Base-by-base conservation (phyloP, 2,329 filamentous ascomycete species). In the Trichoderma atroviride region DNA sequence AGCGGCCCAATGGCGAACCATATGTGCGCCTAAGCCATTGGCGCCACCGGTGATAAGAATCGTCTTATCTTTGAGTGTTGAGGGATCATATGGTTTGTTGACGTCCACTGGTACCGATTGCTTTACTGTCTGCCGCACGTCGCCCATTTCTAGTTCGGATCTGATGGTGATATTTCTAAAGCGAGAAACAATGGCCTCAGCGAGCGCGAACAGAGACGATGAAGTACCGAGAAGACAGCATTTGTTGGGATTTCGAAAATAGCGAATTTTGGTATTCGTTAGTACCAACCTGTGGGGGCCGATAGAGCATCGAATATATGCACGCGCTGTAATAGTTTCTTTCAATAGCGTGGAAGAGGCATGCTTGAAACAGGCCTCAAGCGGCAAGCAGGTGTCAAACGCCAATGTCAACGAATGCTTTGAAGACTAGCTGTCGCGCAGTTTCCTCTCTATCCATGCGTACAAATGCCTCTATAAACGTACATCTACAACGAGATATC, bases 11-110 rank as follows among this genome's bases (percentile, higher is more conserved):
- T 82, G 77, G 43, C 81, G 81, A 47, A 85, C 83, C 74, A 89
- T 86, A 24, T 81, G 82, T 13, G 85, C 84, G 2, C 88, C 88
- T 70, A 90, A 83, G 9, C 88, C 88, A 68, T 86, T 87, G 27
- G 89, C 87, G 33, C 87, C 89, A 57, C 89, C 89, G 0, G 89
- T 91, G 72, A 91, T 86, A 70, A 91, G 74, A 62, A 91, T 85
- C 0, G 84, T 87, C 76, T 89, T 90, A 73, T 79, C 82, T 9
- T 79, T 78, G 40, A 89, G 79, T 69, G 79, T 83, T 9, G 79
- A 74, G 1, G 79, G 72, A 71, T 85, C 81, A 74, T 83, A 86
- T 2, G 83, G 79, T 40, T 76, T 74, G 16, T 77, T 79, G 33
- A 81, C 74, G 72, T 87, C 84, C 62, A 88, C 74, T 10, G 85